Evolutionary conservation across 2,329 filamentous ascomycete genomes (phyloP).

Genomic region (Helminthosporium solani): DNA sequence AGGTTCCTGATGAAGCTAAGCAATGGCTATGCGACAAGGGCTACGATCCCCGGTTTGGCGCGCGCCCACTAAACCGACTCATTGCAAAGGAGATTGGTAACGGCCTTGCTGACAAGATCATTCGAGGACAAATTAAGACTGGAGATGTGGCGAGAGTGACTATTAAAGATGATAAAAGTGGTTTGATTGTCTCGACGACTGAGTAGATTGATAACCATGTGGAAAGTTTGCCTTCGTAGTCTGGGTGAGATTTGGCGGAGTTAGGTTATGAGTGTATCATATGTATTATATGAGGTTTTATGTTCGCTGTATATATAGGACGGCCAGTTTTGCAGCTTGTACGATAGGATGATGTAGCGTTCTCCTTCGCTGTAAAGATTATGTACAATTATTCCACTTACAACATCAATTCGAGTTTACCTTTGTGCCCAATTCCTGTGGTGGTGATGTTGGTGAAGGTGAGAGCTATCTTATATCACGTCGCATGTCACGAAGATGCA

Average conservation of each 20-base stretch:
- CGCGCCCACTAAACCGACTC: constrained; percentile 83
- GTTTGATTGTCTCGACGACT: constrained; percentile 16
- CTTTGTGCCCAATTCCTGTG: too few relatives aligned
- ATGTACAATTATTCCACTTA: too few relatives aligned
- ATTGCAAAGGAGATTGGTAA: constrained; percentile 91
- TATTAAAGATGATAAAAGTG: constrained; percentile 57
- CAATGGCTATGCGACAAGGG: constrained; percentile 86
- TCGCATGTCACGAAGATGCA: too few relatives aligned
- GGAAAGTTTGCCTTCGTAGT: background rate
- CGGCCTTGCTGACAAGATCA: constrained; percentile 85
- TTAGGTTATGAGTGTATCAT: background rate
- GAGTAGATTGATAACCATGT: background rate
- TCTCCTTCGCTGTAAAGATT: too few relatives aligned
- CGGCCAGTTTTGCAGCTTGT: background rate
- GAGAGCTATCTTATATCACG: too few relatives aligned
- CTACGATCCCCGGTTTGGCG: constrained; percentile 89
- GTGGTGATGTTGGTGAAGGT: too few relatives aligned
- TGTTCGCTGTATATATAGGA: background rate
- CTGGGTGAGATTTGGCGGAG: background rate
- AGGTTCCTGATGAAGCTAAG: constrained; percentile 70
- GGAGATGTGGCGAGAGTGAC: constrained; percentile 72
- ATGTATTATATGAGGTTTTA: background rate
- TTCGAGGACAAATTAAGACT: constrained; percentile 74
- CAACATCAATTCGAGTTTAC: too few relatives aligned
- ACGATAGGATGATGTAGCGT: background rate